phyloP scores from a whole-genome alignment of 257 asterid species.

The Hygrophila difformis region DNA sequence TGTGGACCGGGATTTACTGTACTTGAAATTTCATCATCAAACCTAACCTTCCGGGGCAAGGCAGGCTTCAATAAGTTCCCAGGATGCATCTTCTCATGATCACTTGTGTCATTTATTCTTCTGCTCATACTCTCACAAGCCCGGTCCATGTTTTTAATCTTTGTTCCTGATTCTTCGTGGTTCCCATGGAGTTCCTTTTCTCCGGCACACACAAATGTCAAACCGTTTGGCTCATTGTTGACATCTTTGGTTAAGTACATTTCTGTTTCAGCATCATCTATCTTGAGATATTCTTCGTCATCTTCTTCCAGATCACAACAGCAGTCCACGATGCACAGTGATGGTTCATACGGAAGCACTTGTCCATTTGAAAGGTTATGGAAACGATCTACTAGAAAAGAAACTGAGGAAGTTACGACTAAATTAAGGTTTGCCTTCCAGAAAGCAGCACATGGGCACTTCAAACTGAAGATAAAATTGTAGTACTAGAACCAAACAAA shows the following conservation, averaged over 20 bases:
- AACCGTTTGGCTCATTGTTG: conserved; percentile 29
- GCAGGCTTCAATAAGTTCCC: conserved; percentile 56
- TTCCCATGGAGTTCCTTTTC: conserved; percentile 25
- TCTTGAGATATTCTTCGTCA: conserved; percentile 40
- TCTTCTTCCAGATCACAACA: conserved; percentile 33
- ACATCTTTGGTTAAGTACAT: conserved; percentile 17
- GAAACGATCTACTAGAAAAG: conserved; percentile 32
- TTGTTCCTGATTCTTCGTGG: no score
- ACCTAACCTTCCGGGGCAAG: conserved; percentile 62
- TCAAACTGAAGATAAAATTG: not conserved
- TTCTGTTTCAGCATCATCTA: conserved; percentile 18
- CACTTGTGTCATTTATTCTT: conserved; percentile 37
- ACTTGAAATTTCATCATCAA: conserved; percentile 51
- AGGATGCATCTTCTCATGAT: conserved; percentile 36
- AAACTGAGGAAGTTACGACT: not conserved
- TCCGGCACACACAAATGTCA: conserved; percentile 20
- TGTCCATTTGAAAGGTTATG: conserved; percentile 54
- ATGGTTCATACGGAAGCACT: conserved; percentile 64
- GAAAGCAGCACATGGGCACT: conserved; percentile 6
- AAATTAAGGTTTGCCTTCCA: not conserved
- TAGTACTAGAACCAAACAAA: not conserved
- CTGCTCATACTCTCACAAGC: conserved; percentile 45
- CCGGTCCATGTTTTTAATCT: conserved; percentile 42
- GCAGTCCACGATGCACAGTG: conserved; percentile 47
- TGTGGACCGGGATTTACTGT: conserved; percentile 32